A percentile compares a stretch with the other conserved stretches of the same genome.
These are phyloP conservation scores for Cucumis variabilis DNA, from an alignment of 331 rosid genomes.

Conservation along the genomic window DNA sequence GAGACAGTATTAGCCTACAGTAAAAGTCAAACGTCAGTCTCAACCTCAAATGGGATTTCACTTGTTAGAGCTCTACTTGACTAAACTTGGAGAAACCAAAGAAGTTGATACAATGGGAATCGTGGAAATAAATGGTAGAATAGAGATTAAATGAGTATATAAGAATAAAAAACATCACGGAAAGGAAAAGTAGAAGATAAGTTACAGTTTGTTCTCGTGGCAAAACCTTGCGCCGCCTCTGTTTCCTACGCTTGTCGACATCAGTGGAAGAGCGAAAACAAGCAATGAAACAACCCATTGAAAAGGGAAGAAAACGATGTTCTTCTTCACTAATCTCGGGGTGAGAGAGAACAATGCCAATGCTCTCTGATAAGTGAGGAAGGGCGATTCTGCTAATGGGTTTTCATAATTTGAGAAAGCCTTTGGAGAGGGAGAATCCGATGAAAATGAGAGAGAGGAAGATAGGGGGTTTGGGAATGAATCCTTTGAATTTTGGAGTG, in stretches of 20 bases:
- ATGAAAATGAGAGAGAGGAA: constrained; percentile 5
- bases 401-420: background rate
- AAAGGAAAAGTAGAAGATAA: background rate
- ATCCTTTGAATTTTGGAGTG: background rate
- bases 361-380: background rate
- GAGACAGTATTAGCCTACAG: constrained; percentile 55
- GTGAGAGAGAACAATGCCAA: background rate
- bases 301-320: background rate
- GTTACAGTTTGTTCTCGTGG: constrained; percentile 51
- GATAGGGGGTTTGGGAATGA: background rate
- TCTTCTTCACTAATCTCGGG: background rate
- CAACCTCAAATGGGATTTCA: background rate
- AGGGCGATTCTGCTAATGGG: constrained; percentile 16
- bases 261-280: constrained; percentile 82
- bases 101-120: background rate
- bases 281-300: constrained; percentile 86
- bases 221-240: constrained; percentile 49
- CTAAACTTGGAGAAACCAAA: background rate
- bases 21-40: constrained; percentile 12
- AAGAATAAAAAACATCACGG: background rate
- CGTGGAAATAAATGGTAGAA: background rate
- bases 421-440: constrained; percentile 18
- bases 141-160: background rate
- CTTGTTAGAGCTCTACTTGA: background rate
- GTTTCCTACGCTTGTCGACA: constrained; percentile 49